A percentile compares a stretch with the other conserved stretches of the same genome.
Evolutionary conservation across 2,329 filamentous ascomycete genomes (phyloP).

Genomic region (Verticillium alfalfae): DNA sequence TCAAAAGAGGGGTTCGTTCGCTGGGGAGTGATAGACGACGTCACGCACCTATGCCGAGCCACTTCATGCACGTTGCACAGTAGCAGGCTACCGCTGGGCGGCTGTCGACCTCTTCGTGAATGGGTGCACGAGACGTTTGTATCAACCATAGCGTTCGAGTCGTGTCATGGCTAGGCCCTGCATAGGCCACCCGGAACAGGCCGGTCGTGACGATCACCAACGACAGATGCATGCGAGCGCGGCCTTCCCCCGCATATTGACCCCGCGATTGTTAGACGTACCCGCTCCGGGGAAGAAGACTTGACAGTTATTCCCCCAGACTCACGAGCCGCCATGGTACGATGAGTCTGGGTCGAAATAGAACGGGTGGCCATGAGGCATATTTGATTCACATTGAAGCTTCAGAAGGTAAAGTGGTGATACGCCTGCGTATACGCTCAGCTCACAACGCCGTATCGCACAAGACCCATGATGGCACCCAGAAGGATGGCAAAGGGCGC

Average conservation of each 20-base stretch:
- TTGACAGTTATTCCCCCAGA: background rate
- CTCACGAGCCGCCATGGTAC: background rate
- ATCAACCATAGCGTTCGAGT: background rate
- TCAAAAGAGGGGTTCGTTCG: background rate
- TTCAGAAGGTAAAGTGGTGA: no score
- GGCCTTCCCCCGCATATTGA: no score
- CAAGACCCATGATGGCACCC: background rate
- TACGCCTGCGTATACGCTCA: no score
- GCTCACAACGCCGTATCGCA: conserved; percentile 1
- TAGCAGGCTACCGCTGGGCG: background rate
- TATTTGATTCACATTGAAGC: no score
- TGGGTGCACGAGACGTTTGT: background rate
- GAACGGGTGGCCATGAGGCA: no score
- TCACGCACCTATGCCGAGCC: background rate
- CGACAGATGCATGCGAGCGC: background rate
- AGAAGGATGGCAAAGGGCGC: background rate
- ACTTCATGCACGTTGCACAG: background rate
- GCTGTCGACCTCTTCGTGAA: background rate
- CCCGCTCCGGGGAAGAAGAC: background rate
- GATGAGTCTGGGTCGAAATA: no score
- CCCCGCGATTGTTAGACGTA: no score
- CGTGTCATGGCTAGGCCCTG: background rate
- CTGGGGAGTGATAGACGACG: background rate
- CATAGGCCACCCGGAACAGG: background rate
- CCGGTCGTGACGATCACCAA: background rate